Evolutionary conservation across 2,329 filamentous ascomycete species (phyloP), one percentile per base, ranked within the genome.

Genomic region (Calonectria henricotiae): DNA sequence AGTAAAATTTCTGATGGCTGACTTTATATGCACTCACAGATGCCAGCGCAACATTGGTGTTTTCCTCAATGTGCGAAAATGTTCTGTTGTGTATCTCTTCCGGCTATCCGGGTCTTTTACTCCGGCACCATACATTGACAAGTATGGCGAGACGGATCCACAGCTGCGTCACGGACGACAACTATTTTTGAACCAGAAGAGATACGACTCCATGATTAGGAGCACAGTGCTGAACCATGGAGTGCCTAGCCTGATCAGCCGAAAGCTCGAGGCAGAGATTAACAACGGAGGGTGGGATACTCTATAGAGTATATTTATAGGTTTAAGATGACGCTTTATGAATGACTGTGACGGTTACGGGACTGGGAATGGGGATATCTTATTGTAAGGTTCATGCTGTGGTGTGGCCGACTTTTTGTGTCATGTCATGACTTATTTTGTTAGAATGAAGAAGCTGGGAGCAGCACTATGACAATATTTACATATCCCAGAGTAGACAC

Each of bases 231-330:
- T 98, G 70, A 90, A 91, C 61, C 95, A 98, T 77, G 92, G 93
- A 5, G 90, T 99, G 32, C 95, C 95, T 41, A 97, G 93, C 75
- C 91, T 94, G 55, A 98, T 99, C 80, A 94, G 93, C 74, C 88
- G 96, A 74, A 96, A 94, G 82, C 83, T 99, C 74, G 96, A 99
- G 85, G 93, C 94, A 15, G 96, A 99, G 81, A 94, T 98, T 51
- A 99, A 99, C 80, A 98, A 94, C 77, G 96, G 96, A 0, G 96
- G 96, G 0, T 99, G 96, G 96, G 96, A 99, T 85, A 98, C 91
- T 44, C 71, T 83, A 67, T 83, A 76, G 68, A 68, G 62, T 44
- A 58, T 27, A 46, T 64, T 27, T 35, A 43, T 51, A 61, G 25
- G 30, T 30, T 58, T 27, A 58, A 58, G 20, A 7, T 62, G 39